Evolutionary conservation across 2,329 filamentous ascomycete genomes (phyloP), one percentile per base, ranked within the genome.

Genomic region (Immersiporthe knoxdaviesiana): DNA sequence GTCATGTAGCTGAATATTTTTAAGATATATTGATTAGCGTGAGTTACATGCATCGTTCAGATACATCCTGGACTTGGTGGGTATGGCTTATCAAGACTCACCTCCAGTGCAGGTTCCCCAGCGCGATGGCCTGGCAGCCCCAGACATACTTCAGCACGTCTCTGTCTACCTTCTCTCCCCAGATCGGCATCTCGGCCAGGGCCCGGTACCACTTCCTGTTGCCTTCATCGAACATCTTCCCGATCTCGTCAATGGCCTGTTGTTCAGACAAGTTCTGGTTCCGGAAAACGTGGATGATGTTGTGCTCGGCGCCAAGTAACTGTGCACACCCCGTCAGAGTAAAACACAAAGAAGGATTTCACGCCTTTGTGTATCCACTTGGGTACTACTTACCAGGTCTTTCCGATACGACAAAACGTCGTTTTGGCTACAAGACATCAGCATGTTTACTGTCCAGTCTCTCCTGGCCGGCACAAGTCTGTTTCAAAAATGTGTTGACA

Each of bases 201-300:
- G 74, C 73, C 12, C 65, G 30, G 54, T 75, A 75, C 74, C 75
- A 77, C 10, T 70, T 65, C 30, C 68, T 63, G 37, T 74, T 75
- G 47, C 74, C 72, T 5, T 72, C 73, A 35, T 72, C 63, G 2
- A 76, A 65, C 71, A 77, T 74, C 18, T 68, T 47, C 10, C 69
- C 73, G 18, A 73, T 71, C 14, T 70, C 62, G 56, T 76, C 69
- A 16, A 76, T 67, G 21, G 75, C 74, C 18, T 75, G 66, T 62
- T 76, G 75, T 7, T 70, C 58, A 4, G 70, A 68, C 21, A 72
- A 35, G 11, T 72, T 73, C 47, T 76, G 71, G 18, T 68, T 69
- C 41, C 71, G 65, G 2, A 73, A 47, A 1, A 75, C 37, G 24
- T 65, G 67, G 39, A 76, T 74, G 5, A 75, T 63, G 44, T 75